Base-by-base conservation (phyloP, 345 rosid species). In the Eutrema japonicum region DNA sequence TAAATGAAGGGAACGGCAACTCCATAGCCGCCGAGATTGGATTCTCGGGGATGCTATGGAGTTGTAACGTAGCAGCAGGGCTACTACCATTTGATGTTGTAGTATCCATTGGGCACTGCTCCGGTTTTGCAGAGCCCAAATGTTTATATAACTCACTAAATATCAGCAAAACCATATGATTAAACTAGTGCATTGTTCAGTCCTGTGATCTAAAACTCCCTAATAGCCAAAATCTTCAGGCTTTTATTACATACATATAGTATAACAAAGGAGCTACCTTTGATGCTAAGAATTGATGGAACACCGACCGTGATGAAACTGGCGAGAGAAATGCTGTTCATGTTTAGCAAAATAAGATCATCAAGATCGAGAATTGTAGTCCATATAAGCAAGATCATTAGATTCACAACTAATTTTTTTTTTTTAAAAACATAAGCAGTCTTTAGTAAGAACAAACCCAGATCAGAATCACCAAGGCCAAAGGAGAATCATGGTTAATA, bases 61-160 rank as follows among this genome's bases (percentile, higher is more conserved):
- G 65, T 59, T 64, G 72, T 41, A 77, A 62, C 14, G 74, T 62
- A 62, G 74, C 52, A 13, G 73, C 46, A 41, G 74, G 69, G 27
- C 54, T 60, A 46, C 14, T 56, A 46, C 79, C 65, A 61, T 49
- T 76, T 46, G 79, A 68, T 36, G 74, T 46, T 33, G 78, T 51
- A 61, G 79, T 38, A 54, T 76, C 79, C 79, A 76, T 74, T 62
- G 42, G 56, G n/a, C 79, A 75, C 73, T 74, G 43, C 60, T 72
- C 42, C 36, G 37, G 12, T 60, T 61, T 50, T 30, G 53, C 76
- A 72, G 56, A 42, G 63, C 38, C 70, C 73, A 59, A 66, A 53
- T 45, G 56, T 63, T 36, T 26, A 53, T 13, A 11, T 13, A 10
- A 51, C 49, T 49, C 62, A 59, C 73, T 67, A 30, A 33, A 62